phyloP scores from a whole-genome alignment of 352 stramenopile species.

The Pythium diclinum region DNA sequence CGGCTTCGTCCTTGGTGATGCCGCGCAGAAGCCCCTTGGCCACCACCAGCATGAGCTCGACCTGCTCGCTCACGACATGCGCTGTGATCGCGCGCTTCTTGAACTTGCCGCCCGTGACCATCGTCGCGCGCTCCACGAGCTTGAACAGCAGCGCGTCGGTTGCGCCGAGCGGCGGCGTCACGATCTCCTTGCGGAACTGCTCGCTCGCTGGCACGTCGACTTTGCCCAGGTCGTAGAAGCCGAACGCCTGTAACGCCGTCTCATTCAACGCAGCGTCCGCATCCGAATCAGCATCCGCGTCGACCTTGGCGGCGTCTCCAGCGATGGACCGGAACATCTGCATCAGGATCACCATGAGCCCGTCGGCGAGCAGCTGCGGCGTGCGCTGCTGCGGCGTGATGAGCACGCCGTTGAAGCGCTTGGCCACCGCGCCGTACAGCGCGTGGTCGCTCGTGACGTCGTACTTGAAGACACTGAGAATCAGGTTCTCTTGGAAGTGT shows the following conservation, averaged over 20 bases:
- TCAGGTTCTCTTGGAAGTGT: slow-evolving; percentile 52
- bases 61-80: slow-evolving; percentile 42
- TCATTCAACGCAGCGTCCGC: slow-evolving; percentile 15
- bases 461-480: slow-evolving; percentile 69
- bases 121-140: slow-evolving; percentile 54
- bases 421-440: slow-evolving; percentile 55
- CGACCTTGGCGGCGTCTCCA: not conserved
- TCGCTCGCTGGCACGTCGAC: slow-evolving; percentile 35
- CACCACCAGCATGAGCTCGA: slow-evolving; percentile 58
- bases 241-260: slow-evolving; percentile 38
- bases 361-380: slow-evolving; percentile 33
- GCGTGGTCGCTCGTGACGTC: slow-evolving; percentile 47
- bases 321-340: slow-evolving; percentile 49
- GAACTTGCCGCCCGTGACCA: slow-evolving; percentile 54
- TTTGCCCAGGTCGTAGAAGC: slow-evolving; percentile 49
- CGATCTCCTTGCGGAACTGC: slow-evolving; percentile 30
- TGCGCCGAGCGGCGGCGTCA: slow-evolving; percentile 31
- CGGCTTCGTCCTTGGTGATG: slow-evolving; percentile 43
- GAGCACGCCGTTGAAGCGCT: slow-evolving; percentile 57
- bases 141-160: slow-evolving; percentile 52
- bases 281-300: not conserved
- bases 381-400: slow-evolving; percentile 44
- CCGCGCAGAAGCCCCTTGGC: slow-evolving; percentile 49
- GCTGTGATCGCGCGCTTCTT: slow-evolving; percentile 56
- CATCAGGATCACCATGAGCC: slow-evolving; percentile 51